Conservation (phyloP, 75 land plant species). For the Picea sitchensis region DNA sequence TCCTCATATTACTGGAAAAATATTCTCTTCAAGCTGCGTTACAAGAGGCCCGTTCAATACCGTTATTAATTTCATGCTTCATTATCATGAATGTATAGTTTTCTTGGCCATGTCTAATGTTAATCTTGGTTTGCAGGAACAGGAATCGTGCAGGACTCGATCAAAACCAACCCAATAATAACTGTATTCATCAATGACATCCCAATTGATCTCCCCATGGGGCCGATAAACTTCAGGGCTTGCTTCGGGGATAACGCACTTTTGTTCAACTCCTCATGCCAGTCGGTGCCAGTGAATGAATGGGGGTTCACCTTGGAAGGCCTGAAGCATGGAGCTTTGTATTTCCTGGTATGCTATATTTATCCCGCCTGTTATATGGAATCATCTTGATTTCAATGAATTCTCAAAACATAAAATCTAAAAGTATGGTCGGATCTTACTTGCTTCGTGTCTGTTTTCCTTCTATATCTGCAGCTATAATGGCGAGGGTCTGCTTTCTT, state of each 20-base stretch:
- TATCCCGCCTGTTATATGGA: too few species aligned
- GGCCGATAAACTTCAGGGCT: constrained; percentile 45
- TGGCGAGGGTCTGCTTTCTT: too few species aligned
- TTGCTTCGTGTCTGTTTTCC: too few species aligned
- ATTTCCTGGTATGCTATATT: constrained; percentile 29
- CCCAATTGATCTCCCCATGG: constrained; percentile 30
- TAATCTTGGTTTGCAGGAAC: background rate
- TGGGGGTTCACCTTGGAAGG: constrained; percentile 51
- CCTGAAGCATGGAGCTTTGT: constrained; percentile 48
- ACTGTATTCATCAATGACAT: constrained; percentile 51
- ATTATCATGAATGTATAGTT: background rate
- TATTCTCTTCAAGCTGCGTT: too few species aligned
- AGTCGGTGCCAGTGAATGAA: constrained; percentile 42
- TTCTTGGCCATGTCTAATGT: background rate
- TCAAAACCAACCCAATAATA: background rate
- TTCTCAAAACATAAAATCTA: too few species aligned
- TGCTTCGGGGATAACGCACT: constrained; percentile 45
- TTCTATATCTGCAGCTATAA: too few species aligned
- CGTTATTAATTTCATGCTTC: background rate
- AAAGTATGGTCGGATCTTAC: too few species aligned
- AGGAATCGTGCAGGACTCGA: background rate
- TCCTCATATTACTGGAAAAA: background rate
- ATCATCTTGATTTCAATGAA: too few species aligned
- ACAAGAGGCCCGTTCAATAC: too few species aligned
- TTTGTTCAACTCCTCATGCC: constrained; percentile 39